phyloP scores from a whole-genome alignment of 1,284 basidiomycete species.

The Ustilago vetiveriae region DNA sequence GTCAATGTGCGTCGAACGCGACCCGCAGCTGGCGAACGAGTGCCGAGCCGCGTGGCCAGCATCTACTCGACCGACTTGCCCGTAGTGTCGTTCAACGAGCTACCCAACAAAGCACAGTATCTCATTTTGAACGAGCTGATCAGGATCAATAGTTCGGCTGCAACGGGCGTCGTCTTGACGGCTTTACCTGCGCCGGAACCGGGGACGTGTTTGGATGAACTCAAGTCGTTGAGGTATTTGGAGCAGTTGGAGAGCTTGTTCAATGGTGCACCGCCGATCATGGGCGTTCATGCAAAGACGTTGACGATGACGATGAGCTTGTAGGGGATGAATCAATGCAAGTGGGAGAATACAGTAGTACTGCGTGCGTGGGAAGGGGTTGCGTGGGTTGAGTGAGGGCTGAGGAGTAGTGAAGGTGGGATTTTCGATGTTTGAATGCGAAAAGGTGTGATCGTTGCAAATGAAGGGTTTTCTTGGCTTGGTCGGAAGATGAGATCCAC shows the following conservation, averaged over 20 bases:
- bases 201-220: constrained; percentile 56
- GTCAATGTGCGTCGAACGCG: constrained; percentile 13
- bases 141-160: constrained; percentile 52
- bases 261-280: constrained; percentile 60
- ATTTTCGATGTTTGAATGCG: background rate
- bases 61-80: constrained; percentile 39
- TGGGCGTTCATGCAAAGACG: constrained; percentile 65
- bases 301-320: constrained; percentile 63
- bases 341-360: too few relatives aligned
- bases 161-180: constrained; percentile 63
- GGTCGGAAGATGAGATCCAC: too few relatives aligned
- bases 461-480: too few relatives aligned
- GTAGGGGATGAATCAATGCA: constrained; percentile 20
- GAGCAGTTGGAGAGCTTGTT: constrained; percentile 63
- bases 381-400: too few relatives aligned
- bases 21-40: constrained; percentile 3
- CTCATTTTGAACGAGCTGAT: constrained; percentile 66
- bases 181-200: constrained; percentile 64
- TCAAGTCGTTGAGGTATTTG: constrained; percentile 54
- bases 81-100: constrained; percentile 61
- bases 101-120: constrained; percentile 66
- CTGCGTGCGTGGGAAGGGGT: too few relatives aligned
- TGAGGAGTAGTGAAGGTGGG: background rate
- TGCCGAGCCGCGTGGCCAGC: constrained; percentile 11
- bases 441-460: background rate